These are phyloP conservation scores for Trypanosoma brucei DNA, from an alignment of 208 protist species.

Conservation along the genomic window DNA sequence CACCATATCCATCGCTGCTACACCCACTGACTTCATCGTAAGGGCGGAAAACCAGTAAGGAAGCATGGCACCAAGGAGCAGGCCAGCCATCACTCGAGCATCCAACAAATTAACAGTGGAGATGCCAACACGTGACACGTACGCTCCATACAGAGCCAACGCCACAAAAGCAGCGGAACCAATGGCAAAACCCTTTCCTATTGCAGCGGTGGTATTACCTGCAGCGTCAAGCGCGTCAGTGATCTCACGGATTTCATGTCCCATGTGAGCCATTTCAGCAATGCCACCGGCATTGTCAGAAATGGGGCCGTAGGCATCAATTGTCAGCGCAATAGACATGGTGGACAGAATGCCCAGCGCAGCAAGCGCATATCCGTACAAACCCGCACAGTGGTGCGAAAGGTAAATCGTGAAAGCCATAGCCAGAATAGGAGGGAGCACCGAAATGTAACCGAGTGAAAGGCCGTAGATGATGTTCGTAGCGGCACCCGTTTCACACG, in stretches of 20 bases:
- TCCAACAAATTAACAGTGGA: constrained; percentile 73
- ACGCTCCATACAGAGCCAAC: constrained; percentile 92
- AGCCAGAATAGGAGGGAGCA: constrained; percentile 82
- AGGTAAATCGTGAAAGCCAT: constrained; percentile 87
- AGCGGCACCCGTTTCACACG: constrained; percentile 83
- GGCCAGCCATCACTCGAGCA: constrained; percentile 71
- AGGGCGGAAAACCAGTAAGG: constrained; percentile 95
- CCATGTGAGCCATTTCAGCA: constrained; percentile 90
- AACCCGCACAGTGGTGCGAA: constrained; percentile 62
- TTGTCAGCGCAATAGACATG: constrained; percentile 87
- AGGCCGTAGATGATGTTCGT: constrained; percentile 94
- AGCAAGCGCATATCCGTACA: constrained; percentile 92
- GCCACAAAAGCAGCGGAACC: constrained; percentile 90
- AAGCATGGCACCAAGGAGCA: constrained; percentile 92
- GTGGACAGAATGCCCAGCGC: constrained; percentile 95
- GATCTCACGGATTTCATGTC: constrained; percentile 82
- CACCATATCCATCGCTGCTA: constrained; percentile 92
- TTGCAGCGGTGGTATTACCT: constrained; percentile 95
- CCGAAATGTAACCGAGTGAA: constrained; percentile 91
- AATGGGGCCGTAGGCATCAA: constrained; percentile 95
- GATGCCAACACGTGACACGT: constrained; percentile 68
- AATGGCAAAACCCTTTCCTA: constrained; percentile 96
- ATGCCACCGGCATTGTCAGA: constrained; percentile 95
- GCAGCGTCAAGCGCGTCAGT: constrained; percentile 94
- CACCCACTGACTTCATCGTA: constrained; percentile 93